Evolutionary conservation across 2,329 filamentous ascomycete genomes (phyloP).

Genomic region (Nemania sp.): DNA sequence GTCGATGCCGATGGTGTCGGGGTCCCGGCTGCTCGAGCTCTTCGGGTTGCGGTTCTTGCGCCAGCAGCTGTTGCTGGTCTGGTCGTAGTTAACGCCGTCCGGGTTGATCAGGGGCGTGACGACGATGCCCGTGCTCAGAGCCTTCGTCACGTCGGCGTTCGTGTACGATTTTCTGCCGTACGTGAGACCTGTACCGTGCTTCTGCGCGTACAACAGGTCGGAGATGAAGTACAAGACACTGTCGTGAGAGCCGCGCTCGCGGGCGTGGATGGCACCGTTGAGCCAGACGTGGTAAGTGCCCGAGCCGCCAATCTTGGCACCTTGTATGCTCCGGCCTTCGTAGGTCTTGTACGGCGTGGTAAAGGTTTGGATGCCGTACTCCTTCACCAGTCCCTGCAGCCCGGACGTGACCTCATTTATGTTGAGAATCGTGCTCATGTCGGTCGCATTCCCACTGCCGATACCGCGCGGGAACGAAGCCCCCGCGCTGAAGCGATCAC

Average conservation of each 20-base stretch:
- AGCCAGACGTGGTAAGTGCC: slow-evolving; percentile 55
- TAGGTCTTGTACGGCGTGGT: slow-evolving; percentile 49
- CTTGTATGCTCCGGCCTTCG: slow-evolving; percentile 46
- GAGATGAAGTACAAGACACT: slow-evolving; percentile 61
- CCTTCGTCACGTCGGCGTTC: slow-evolving; percentile 54
- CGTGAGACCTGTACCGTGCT: slow-evolving; percentile 52
- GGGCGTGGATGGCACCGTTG: slow-evolving; percentile 59
- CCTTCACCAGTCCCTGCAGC: slow-evolving; percentile 46
- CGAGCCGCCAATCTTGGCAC: slow-evolving; percentile 49
- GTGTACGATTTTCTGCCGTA: slow-evolving; percentile 59
- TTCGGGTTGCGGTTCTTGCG: slow-evolving; percentile 59
- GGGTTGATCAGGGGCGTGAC: slow-evolving; percentile 58
- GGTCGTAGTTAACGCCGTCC: slow-evolving; percentile 58
- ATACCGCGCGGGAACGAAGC: slow-evolving; percentile 48
- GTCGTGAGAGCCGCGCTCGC: slow-evolving; percentile 62
- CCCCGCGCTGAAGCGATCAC: slow-evolving; percentile 46
- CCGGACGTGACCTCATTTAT: slow-evolving; percentile 48
- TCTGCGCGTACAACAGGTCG: slow-evolving; percentile 59
- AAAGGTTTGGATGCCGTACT: slow-evolving; percentile 46
- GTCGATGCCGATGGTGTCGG: slow-evolving; percentile 51
- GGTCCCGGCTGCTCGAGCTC: slow-evolving; percentile 40
- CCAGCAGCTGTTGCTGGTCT: slow-evolving; percentile 56
- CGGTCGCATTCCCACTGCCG: slow-evolving; percentile 43
- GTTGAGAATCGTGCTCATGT: slow-evolving; percentile 47
- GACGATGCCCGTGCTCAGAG: slow-evolving; percentile 58